A percentile compares a stretch with the other conserved stretches of the same genome.
Evolutionary conservation across 2,329 filamentous ascomycete species (phyloP).

Genomic region (Aspergillus sojae): DNA sequence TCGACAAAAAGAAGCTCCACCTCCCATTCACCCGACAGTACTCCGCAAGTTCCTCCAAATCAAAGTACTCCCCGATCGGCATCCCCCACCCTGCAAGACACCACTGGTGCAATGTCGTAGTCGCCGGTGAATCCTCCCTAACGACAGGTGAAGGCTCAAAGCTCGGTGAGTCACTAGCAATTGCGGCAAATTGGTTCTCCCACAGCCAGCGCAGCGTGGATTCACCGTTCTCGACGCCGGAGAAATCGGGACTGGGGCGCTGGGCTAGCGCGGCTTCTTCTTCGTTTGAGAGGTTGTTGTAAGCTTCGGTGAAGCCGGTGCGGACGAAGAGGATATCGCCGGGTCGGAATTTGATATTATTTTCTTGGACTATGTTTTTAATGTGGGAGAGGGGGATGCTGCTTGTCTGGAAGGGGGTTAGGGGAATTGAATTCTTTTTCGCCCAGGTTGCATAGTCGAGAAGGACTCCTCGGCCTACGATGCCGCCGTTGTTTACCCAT

Average conservation of each 20-base stretch:
- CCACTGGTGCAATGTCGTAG: conserved; percentile 33
- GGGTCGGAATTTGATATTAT: conserved; percentile 42
- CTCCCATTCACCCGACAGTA: conserved; percentile 40
- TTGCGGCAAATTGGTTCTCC: conserved; percentile 58
- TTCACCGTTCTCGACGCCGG: conserved; percentile 54
- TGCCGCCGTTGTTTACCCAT: conserved; percentile 42
- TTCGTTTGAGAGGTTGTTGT: conserved; percentile 41
- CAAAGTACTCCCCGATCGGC: conserved; percentile 50
- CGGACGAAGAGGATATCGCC: conserved; percentile 63
- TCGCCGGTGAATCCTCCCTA: conserved; percentile 39
- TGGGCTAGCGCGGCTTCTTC: conserved; percentile 42
- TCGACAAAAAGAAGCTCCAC: conserved; percentile 54
- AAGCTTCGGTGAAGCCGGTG: conserved; percentile 54
- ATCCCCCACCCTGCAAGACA: conserved; percentile 53
- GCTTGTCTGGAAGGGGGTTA: conserved; percentile 45
- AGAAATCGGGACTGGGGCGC: conserved; percentile 24
- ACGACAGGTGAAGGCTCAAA: conserved; percentile 48
- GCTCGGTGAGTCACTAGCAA: conserved; percentile 59
- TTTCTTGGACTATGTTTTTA: conserved; percentile 45
- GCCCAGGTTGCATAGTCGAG: conserved; percentile 52
- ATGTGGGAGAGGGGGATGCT: conserved; percentile 50
- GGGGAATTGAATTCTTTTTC: conserved; percentile 35
- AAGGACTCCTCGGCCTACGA: conserved; percentile 53
- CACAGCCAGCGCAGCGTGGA: conserved; percentile 60
- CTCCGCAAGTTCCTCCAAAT: conserved; percentile 45